phyloP scores from a whole-genome alignment of 2,329 filamentous ascomycete genomes.

The Colletotrichum trifolii region DNA sequence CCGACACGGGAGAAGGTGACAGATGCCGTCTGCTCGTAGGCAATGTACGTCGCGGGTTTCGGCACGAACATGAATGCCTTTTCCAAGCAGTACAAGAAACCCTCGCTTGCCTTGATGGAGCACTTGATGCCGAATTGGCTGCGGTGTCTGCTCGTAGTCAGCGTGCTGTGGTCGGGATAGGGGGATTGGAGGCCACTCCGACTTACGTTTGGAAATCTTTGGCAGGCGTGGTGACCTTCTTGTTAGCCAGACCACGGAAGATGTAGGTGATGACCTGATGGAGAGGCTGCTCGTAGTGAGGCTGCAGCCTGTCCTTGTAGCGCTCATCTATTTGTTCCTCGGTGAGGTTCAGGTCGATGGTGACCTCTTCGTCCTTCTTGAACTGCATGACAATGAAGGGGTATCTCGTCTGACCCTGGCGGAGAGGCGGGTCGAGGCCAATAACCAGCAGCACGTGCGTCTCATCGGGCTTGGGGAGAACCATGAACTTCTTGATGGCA shows the following conservation, averaged over 20 bases:
- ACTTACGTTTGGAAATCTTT: constrained; percentile 86
- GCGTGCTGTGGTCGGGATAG: constrained; percentile 19
- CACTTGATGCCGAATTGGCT: constrained; percentile 97
- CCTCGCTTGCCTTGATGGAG: constrained; percentile 99
- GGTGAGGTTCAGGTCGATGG: constrained; percentile 94
- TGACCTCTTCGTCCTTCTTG: constrained; percentile 97
- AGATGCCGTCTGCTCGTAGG: constrained; percentile 90
- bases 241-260: constrained; percentile 92
- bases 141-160: constrained; percentile 73
- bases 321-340: constrained; percentile 85
- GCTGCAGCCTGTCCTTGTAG: constrained; percentile 89
- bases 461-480: constrained; percentile 98
- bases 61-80: constrained; percentile 99
- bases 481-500: constrained; percentile 98
- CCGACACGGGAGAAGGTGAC: constrained; percentile 97
- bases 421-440: constrained; percentile 91
- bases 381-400: constrained; percentile 99
- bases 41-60: constrained; percentile 96
- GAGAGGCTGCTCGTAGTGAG: constrained; percentile 93
- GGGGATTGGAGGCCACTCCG: constrained; percentile 4
- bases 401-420: constrained; percentile 97
- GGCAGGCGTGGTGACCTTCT: constrained; percentile 93
- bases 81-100: constrained; percentile 95
- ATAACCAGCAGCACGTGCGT: constrained; percentile 95
- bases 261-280: constrained; percentile 95